Evolutionary conservation across 177 flowering plant genomes (phyloP), one percentile per base, ranked within the genome.

Genomic region (Vitis hybrid): DNA sequence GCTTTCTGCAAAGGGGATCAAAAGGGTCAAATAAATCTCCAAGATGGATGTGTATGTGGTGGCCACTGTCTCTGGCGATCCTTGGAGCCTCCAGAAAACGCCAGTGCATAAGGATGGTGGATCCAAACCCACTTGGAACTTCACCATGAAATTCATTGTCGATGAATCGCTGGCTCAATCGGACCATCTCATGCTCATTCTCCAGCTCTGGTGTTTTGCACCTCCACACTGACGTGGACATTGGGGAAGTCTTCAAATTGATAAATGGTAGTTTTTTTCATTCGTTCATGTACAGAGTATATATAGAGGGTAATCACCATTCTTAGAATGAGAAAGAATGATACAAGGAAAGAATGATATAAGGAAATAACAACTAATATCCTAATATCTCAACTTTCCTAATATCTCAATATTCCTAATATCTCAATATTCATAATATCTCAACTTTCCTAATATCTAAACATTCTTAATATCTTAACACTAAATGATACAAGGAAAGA

Each of bases 1-100:
- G 2, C 58, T 76, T 51, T 75, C 82, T 1, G 88, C 82, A 5
- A 74, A 76, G 21, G 82, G 76, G 13, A 77, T 85, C 32, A 71
- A 78, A 50, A 60, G 79, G 12, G 83, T 79, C 18, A 84, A 75
- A 14, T 70, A 66, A 30, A 6, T 83, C 40, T 54, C 68, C 64
- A 78, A 82, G 56, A 81, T 83, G 84, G 77, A 75, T 46, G 84
- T 81, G 7, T 84, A 82, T 66, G 81, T 66, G 65, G 75, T 75
- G 50, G 81, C 73, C 48, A 60, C 75, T 8, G 52, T 77, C 74
- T 67, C 78, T 19, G 78, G 80, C 24, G 80, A 75, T 50, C 66
- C 71, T 5, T 19, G 40, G 2, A 66, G 55, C 14, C 40, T 48
- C 61, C 73, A 74, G 50, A 71, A 55, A 11, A 76, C 80, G 18